Base-by-base conservation (phyloP, 768 basidiomycete genomes). In the Mycena amicta region DNA sequence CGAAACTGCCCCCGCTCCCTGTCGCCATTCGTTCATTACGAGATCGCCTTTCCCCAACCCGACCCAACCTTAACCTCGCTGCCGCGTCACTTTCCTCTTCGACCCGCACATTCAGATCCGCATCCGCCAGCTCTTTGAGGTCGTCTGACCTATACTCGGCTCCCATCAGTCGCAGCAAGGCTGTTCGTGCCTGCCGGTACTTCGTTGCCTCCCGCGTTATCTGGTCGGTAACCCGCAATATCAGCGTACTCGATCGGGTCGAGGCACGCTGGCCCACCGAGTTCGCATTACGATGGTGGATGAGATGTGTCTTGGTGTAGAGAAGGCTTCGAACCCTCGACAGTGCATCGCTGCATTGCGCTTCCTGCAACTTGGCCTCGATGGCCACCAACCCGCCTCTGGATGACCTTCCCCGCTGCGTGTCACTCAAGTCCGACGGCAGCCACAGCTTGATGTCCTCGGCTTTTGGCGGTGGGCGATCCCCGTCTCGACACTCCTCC, bases 381-480 rank as follows among this genome's bases (percentile, higher is more conserved):
- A 25, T 55, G 4, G 26, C 55, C 1, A 30, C 13, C 3, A 65
- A 15, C 2, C 49, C 46, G 5, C 22, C 5, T 1, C 2, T 5
- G 15, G 54, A 62, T 2, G 37, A 53, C 2, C 8, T 3, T 2
- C 16, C 8, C 5, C 64, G 37, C 2, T 29, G 29, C 6, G 16
- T 46, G 1, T 11, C 27, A 1, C 28, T 16, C 13, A 65, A 28
- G 1, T 20, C 52, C 0, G 57, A 59, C 1, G 61, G 64, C 5
- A 65, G 20, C 18, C 40, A 65, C 3, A 65, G 40, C 25, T 30
- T 28, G 1, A 59, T 29, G 18, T 40, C 37, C 47, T 59, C 65
- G 16, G 62, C 58, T 12, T 28, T 28, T 2, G 50, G 28, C 4
- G 60, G 45, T 0, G 33, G 40, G 1, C 12, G 0, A 0, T 58